Base-by-base conservation (phyloP, 2,329 filamentous ascomycete species). In the Sclerotiophoma versabilis region DNA sequence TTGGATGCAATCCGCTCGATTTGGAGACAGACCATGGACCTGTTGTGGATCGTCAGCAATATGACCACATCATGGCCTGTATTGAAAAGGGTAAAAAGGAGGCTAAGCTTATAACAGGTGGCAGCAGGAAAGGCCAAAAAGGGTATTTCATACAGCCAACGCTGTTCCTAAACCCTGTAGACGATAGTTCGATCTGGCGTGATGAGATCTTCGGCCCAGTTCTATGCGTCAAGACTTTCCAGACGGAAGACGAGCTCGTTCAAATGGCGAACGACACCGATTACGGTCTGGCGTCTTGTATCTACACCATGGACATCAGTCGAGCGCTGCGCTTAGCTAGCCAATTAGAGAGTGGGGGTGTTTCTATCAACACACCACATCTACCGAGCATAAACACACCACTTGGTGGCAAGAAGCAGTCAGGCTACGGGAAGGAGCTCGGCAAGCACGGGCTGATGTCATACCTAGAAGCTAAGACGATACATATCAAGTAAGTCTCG, bases 141-240 rank as follows among this genome's bases (percentile, higher is more conserved):
- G 36, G 69, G 68, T 5, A 56, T 60, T 0, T 64, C 51, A n/a
- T 65, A 57, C 46, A 70, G 56, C 71, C 71, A 5, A 69, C 66
- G 14, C 68, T 75, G 36, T 73, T 74, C 54, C 49, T 69, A 4
- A 69, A 73, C 20, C 64, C 36, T 2, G 36, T 64, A 2, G 57
- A 58, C 26, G 61, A 65, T 20, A 68, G 65, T 57, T 62, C 62
- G 14, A 70, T 73, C 27, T 72, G 68, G 37, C 49, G 57, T 15
- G 65, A 73, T 29, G 70, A 74, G 57, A 69, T 74, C n/a, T 73
- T 73, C 25, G 69, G 70, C 2, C 70, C 70, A 2, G 66, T 74
- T 7, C 39, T 68, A 11, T 62, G 56, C 5, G 64, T 74, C 15
- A 57, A 59, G 27, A 71, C 68, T 14, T 75, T 75, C 58, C 65